phyloP scores from a whole-genome alignment of 805 yeast species.

The Kodamaea nitidulidarum region DNA sequence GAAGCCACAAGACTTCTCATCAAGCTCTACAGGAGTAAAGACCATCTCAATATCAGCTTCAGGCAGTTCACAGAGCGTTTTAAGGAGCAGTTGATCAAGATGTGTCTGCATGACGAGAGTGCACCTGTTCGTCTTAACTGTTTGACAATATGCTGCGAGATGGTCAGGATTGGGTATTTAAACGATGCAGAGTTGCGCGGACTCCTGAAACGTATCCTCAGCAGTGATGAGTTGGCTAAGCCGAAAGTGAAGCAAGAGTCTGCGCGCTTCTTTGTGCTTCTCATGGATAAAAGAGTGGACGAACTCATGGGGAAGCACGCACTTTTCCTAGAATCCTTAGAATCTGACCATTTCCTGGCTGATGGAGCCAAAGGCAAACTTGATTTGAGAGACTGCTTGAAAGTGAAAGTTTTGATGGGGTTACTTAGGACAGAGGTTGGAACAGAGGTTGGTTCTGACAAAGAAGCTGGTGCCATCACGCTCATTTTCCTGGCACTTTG shows the following conservation, averaged over 20 bases:
- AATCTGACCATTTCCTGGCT: constrained; percentile 17
- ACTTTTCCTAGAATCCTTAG: constrained; percentile 26
- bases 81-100: constrained; percentile 60
- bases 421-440: too few relatives aligned
- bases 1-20: constrained; percentile 59
- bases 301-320: constrained; percentile 35
- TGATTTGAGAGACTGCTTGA: constrained; percentile 19
- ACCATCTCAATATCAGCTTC: constrained; percentile 52
- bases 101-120: constrained; percentile 46
- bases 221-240: constrained; percentile 12
- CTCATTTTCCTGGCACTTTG: constrained; percentile 31
- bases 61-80: constrained; percentile 77
- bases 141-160: constrained; percentile 48
- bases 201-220: constrained; percentile 24
- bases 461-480: constrained; percentile 10
- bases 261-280: constrained; percentile 49
- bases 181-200: constrained; percentile 47
- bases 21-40: constrained; percentile 40
- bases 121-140: constrained; percentile 49
- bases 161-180: constrained; percentile 58
- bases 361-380: constrained; percentile 22
- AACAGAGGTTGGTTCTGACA: too few relatives aligned
- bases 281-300: constrained; percentile 37
- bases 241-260: constrained; percentile 41
- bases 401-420: constrained; percentile 17